Evolutionary conservation across 2,329 filamentous ascomycete genomes (phyloP).

Genomic region (Aspergillus unguis): DNA sequence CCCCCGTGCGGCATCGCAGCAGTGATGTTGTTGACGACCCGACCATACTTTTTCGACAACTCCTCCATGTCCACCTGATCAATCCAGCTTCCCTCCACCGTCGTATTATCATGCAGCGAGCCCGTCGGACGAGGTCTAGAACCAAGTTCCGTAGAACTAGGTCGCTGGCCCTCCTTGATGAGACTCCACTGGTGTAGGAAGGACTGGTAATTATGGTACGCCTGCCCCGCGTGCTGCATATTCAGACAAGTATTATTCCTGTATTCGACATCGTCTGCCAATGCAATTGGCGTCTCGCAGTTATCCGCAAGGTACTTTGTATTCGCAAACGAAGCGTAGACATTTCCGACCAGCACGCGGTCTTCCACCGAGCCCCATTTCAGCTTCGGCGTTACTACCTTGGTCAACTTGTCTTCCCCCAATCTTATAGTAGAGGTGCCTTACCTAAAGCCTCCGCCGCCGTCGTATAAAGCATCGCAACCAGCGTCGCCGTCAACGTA

Average conservation of each 20-base stretch:
- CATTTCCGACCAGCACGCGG: constrained; percentile 52
- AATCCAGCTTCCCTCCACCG: constrained; percentile 67
- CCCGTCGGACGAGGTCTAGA: constrained; percentile 59
- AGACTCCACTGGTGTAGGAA: constrained; percentile 58
- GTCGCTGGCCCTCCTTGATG: constrained; percentile 31
- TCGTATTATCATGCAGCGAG: constrained; percentile 69
- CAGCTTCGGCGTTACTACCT: constrained; percentile 64
- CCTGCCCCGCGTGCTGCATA: constrained; percentile 65
- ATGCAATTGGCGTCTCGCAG: constrained; percentile 61
- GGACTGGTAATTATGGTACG: constrained; percentile 65
- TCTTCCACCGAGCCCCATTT: constrained; percentile 55
- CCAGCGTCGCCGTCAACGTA: constrained; percentile 61
- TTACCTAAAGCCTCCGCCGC: constrained; percentile 66
- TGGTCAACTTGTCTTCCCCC: background rate
- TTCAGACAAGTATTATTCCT: constrained; percentile 60
- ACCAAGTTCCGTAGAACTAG: constrained; percentile 39
- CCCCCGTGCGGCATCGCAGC: constrained; percentile 74
- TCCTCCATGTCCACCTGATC: constrained; percentile 54
- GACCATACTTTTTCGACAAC: constrained; percentile 48
- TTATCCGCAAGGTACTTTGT: constrained; percentile 50
- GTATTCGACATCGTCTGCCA: constrained; percentile 38
- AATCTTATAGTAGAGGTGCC: constrained; percentile 1
- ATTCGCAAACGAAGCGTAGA: constrained; percentile 64
- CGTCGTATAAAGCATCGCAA: constrained; percentile 70
- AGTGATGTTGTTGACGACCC: constrained; percentile 71